Evolutionary conservation across 2,329 filamentous ascomycete species (phyloP).

Genomic region (Diaporthe nobilis): DNA sequence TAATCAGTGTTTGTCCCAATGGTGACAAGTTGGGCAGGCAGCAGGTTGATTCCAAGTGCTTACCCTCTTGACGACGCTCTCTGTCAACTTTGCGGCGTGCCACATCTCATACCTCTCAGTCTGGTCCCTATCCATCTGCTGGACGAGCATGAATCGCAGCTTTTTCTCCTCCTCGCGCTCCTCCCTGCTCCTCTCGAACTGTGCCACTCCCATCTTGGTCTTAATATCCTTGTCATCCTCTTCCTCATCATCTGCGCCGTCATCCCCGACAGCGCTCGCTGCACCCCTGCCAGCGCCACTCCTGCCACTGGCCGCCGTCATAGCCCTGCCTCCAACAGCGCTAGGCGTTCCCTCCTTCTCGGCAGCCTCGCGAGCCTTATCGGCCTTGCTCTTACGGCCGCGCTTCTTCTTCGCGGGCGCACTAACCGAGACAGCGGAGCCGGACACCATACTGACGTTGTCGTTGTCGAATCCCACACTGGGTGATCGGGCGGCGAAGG

Average conservation of each 20-base stretch:
- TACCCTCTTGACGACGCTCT: slow-evolving; percentile 78
- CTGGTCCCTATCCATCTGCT: slow-evolving; percentile 76
- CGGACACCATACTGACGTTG: slow-evolving; percentile 71
- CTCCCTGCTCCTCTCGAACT: slow-evolving; percentile 60
- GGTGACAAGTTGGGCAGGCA: background rate
- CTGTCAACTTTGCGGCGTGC: slow-evolving; percentile 77
- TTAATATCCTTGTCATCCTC: slow-evolving; percentile 50
- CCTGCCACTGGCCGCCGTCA: slow-evolving; percentile 59
- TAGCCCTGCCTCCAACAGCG: slow-evolving; percentile 61
- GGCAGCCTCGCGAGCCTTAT: slow-evolving; percentile 62
- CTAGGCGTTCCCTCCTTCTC: slow-evolving; percentile 55
- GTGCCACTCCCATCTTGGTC: slow-evolving; percentile 49
- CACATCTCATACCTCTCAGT: slow-evolving; percentile 79
- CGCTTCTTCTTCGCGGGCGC: slow-evolving; percentile 70
- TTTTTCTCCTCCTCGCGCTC: slow-evolving; percentile 77
- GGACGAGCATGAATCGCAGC: slow-evolving; percentile 72
- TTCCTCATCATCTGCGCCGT: slow-evolving; percentile 61
- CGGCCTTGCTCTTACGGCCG: slow-evolving; percentile 72
- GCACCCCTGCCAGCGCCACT: slow-evolving; percentile 55
- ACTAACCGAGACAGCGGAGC: slow-evolving; percentile 68
- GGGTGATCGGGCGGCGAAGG: slow-evolving; percentile 73
- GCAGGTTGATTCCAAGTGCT: slow-evolving; percentile 43
- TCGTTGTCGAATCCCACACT: slow-evolving; percentile 72
- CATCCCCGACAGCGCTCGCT: slow-evolving; percentile 66
- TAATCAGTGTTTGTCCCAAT: slow-evolving; percentile 27